A percentile compares a stretch with the other conserved stretches of the same genome.
Conservation (phyloP, 805 yeast species). For the Suhomyces xylopsoci region DNA sequence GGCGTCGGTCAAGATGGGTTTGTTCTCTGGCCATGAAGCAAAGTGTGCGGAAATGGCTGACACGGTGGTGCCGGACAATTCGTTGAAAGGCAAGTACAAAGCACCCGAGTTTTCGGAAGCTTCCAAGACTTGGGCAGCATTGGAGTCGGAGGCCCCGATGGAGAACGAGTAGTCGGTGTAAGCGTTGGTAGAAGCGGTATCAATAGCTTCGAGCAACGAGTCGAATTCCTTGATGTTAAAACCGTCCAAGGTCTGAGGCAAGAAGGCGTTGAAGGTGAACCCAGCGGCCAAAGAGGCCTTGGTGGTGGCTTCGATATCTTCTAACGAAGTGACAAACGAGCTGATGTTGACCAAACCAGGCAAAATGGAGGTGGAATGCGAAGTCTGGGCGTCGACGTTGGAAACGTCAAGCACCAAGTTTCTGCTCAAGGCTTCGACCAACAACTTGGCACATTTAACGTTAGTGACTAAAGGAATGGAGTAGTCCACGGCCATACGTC, state of each 20-base stretch:
- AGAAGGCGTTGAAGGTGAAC: constrained; percentile 78
- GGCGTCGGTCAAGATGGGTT: constrained; percentile 91
- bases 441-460: constrained; percentile 92
- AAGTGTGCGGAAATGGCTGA: constrained; percentile 78
- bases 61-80: constrained; percentile 64
- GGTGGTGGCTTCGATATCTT: constrained; percentile 66
- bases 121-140: constrained; percentile 58
- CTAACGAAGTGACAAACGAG: constrained; percentile 69
- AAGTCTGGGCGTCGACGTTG: constrained; percentile 83
- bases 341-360: constrained; percentile 88
- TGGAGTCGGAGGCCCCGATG: constrained; percentile 76
- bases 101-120: constrained; percentile 70
- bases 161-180: constrained; percentile 81
- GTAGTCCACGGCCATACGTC: constrained; percentile 99
- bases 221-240: constrained; percentile 61
- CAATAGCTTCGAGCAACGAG: constrained; percentile 63
- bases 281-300: constrained; percentile 78
- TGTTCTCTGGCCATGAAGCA: constrained; percentile 76
- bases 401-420: constrained; percentile 63
- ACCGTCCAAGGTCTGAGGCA: constrained; percentile 69
- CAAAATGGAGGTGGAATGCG: constrained; percentile 74
- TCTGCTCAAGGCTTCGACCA: constrained; percentile 90
- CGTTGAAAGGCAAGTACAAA: constrained; percentile 76
- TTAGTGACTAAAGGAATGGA: constrained; percentile 97
- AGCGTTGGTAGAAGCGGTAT: constrained; percentile 54